Conservation (phyloP, 352 stramenopile species). For the Pythium brachiatum region DNA sequence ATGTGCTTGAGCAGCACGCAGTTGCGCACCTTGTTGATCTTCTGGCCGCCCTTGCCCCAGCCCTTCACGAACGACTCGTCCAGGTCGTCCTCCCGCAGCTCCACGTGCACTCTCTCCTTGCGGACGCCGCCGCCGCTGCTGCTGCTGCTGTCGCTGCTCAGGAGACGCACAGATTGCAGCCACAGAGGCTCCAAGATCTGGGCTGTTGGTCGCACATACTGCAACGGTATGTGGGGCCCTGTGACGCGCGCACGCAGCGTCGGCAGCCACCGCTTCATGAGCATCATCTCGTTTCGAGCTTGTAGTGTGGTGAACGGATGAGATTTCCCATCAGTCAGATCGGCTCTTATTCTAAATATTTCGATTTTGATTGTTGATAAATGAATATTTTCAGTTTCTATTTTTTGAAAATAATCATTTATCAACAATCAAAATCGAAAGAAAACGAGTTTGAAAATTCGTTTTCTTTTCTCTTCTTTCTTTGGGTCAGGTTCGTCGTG, state of each 20-base stretch:
- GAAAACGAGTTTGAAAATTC: no score
- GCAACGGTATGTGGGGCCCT: neutral
- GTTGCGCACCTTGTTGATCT: constrained; percentile 92
- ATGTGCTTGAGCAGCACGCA: constrained; percentile 85
- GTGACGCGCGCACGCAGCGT: neutral
- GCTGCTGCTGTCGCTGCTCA: neutral
- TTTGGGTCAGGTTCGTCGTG: no score
- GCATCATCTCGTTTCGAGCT: neutral
- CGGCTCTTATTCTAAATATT: neutral
- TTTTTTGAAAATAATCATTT: neutral
- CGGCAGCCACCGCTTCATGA: neutral
- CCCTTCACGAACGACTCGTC: constrained; percentile 85
- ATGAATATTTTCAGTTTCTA: neutral
- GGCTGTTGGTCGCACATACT: neutral
- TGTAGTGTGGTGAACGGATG: neutral
- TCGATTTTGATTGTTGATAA: neutral
- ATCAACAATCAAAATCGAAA: no score
- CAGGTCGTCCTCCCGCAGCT: constrained; percentile 63
- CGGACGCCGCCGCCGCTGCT: neutral
- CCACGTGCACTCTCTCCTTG: constrained; percentile 26
- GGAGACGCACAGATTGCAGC: neutral
- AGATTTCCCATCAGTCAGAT: neutral
- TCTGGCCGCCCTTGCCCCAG: constrained; percentile 85
- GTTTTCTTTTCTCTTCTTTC: no score
- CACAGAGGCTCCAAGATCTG: neutral